Evolutionary conservation across 1,284 basidiomycete genomes (phyloP), one percentile per base, ranked within the genome.

Genomic region (Jaminaea rosea): DNA sequence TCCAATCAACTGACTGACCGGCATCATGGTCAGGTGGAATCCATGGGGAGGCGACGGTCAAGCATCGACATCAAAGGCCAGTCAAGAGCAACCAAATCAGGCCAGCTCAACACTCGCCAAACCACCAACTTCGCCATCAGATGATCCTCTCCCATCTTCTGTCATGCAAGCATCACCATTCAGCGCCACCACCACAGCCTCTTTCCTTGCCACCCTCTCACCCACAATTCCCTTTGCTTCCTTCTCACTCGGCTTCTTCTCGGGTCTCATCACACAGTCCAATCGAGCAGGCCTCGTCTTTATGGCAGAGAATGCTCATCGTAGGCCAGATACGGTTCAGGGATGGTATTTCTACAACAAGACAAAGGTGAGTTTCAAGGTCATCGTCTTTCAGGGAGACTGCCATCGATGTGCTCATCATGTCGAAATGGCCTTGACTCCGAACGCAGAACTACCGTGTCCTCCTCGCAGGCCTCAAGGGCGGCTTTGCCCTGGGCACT

Each of bases 281-380:
- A 59, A 58, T 15, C 46, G 55, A 11, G 64, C 69, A 3, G 58
- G 56, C 6, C 53, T 69, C 19, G 65, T 72, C 1, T 73, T 65
- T 29, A 65, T 73, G 57, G 71, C 71, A 0, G 71, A 73, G 48
- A 73, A 73, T 53, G 69, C 71, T 2, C 71, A 73, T 32, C 56
- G 69, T 2, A 49, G 61, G 19, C 71, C 71, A 2, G 60, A 63
- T 31, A 73, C 71, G 11, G 69, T 72, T 8, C 71, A 73, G 29
- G 71, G 71, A 5, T 73, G 71, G 71, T 73, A 70, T 56, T 73
- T 73, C 46, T 73, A 73, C 58, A 67, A 67, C 46, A 73, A 73
- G 60, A 73, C 71, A 11, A 73, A 72, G 32, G 55, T 57, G 29
- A 29, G 50, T 50, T 49, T 29, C 19, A 23, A 42, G 5, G 15